Conservation (phyloP, 208 protist genomes). For the Leishmania guyanensis region DNA sequence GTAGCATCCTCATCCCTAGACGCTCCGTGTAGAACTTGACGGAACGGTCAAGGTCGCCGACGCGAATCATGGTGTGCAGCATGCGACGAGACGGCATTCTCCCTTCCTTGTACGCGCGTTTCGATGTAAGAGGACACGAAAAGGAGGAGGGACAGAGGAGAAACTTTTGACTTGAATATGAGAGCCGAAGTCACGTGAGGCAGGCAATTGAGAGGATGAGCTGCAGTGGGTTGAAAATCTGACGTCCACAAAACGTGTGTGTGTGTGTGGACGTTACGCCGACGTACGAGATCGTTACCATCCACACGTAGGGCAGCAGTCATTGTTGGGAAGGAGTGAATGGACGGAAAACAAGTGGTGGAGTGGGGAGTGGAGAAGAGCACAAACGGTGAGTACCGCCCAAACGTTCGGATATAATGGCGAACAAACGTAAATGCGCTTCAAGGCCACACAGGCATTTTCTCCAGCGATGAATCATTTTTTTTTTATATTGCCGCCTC, state of each 20-base stretch:
- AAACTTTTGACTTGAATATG: not conserved
- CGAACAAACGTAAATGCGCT: not conserved
- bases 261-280: not conserved
- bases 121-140: not conserved
- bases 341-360: not conserved
- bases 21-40: slow-evolving; percentile 84
- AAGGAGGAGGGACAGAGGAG: not conserved
- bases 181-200: not conserved
- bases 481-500: too few relatives aligned
- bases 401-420: not conserved
- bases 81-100: slow-evolving; percentile 46
- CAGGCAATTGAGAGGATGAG: too few relatives aligned
- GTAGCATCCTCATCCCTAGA: slow-evolving; percentile 76
- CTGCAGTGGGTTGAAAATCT: too few relatives aligned
- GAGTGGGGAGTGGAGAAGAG: not conserved
- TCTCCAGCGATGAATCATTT: too few relatives aligned
- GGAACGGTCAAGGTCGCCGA: slow-evolving; percentile 79
- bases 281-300: not conserved
- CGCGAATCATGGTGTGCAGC: slow-evolving; percentile 89
- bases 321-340: not conserved
- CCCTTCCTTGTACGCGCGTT: not conserved
- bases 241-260: not conserved
- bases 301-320: too few relatives aligned
- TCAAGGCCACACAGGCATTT: too few relatives aligned
- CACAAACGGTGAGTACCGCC: not conserved